Base-by-base conservation (phyloP, 2,329 filamentous ascomycete species). In the Aspergillus sp. region DNA sequence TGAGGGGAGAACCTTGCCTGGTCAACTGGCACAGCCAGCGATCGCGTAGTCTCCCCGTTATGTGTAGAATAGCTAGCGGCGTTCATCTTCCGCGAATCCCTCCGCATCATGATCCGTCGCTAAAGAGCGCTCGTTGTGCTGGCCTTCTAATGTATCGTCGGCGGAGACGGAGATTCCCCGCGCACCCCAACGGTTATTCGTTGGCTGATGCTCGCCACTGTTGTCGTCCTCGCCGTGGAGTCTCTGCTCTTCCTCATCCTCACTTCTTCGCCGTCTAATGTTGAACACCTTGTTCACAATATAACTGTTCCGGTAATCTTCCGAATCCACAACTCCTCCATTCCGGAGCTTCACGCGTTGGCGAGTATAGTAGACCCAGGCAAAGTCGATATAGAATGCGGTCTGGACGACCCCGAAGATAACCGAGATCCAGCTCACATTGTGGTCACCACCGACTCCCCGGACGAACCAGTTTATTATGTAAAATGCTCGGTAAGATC, bases 311-410 rank as follows among this genome's bases (percentile, higher is more conserved):
- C 87, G 84, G 70, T 96, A 81, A 71, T 98, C 93, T 64, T 97
- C 93, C 4, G 89, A 88, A 70, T 98, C 93, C 14, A 98, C 91
- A 17, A 97, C 82, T 6, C 91, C 91, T 45, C 93, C 93, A 64
- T 86, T 88, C 61, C 93, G 85, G 15, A 98, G 86, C 86, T 97
- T 97, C 70, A 98, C 92, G 57, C 93, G 86, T 79, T 97, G 93
- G 62, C 93, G 85, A 11, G 89, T 90, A 79, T 90, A 97, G 80
- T 98, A 98, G 1, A 98, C 92, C 92, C 93, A 97, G 37, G 91
- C 92, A 72, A 98, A 98, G 76, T 98, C 93, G 66, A 93, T 73
- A 75, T 97, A 97, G 44, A 97, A 85, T 1, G 89, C 87, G 0
- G 92, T 97, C 78, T 98, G 93, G 24, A 98, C 80, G 59, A 96